These are phyloP conservation scores for Yamadazyma nakazawae DNA, from an alignment of 805 yeast species.

Conservation along the genomic window DNA sequence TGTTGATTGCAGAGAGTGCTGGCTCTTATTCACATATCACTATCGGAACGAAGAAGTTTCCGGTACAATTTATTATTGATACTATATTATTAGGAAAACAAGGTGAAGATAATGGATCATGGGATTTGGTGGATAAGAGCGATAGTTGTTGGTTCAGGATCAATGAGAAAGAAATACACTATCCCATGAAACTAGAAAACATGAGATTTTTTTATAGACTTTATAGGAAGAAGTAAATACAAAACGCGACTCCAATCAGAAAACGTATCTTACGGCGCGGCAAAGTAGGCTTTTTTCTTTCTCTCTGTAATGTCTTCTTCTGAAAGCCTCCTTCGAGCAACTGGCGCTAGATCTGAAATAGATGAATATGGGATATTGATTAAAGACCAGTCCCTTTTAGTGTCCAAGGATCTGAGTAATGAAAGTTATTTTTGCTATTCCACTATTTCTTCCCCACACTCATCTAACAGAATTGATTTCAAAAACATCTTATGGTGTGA, in stretches of 20 bases:
- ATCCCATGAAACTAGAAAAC: slow-evolving; percentile 70
- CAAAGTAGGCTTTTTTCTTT: not conserved
- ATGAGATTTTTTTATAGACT: slow-evolving; percentile 84
- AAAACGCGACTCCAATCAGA: not conserved
- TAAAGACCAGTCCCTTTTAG: slow-evolving; percentile 1
- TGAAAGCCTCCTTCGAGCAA: slow-evolving; percentile 3
- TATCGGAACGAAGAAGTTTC: slow-evolving; percentile 74
- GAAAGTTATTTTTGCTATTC: slow-evolving; percentile 6
- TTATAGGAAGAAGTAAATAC: slow-evolving; percentile 44
- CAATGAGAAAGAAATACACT: slow-evolving; percentile 46
- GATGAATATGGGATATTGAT: slow-evolving; percentile 4
- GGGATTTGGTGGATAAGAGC: slow-evolving; percentile 63
- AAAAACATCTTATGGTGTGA: slow-evolving; percentile 26
- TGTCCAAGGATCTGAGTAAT: not conserved
- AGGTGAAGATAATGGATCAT: slow-evolving; percentile 43
- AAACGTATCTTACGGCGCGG: not conserved
- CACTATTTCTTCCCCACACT: not conserved
- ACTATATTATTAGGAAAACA: slow-evolving; percentile 59
- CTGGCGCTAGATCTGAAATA: slow-evolving; percentile 1
- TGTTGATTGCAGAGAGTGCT: slow-evolving; percentile 81
- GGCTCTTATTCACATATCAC: slow-evolving; percentile 83
- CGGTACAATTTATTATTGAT: slow-evolving; percentile 77
- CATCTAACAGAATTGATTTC: slow-evolving; percentile 17
- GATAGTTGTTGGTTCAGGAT: slow-evolving; percentile 84
- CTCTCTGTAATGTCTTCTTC: slow-evolving; percentile 2